Evolutionary conservation across 179 eudicot species (phyloP), one percentile per base, ranked within the genome.

Genomic region (Silene coronaria): DNA sequence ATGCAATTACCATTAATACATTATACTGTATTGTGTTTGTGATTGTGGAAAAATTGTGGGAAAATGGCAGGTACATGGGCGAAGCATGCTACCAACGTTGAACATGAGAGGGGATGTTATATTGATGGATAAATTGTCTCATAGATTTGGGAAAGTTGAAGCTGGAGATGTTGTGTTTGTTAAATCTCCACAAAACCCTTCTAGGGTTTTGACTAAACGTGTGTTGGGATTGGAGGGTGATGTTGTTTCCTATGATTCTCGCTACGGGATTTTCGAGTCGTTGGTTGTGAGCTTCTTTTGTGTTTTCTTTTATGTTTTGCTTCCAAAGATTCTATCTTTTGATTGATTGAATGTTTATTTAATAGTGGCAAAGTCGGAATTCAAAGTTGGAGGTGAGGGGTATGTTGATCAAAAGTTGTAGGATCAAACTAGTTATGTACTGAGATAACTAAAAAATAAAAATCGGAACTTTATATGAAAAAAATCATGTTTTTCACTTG

Each of bases 61-160:
- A 38, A 53, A 1, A 72, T 76, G 27, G 10, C 83, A 92, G 97
- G 98, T 88, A 8, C 83, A 90, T 64, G 98, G 98, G 30, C 90
- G 93, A 27, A 93, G 98, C 68, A 93, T 93, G 97, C 82, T 93
- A 7, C 98, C 97, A 9, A 93, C 98, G 7, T 74, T 93, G 80
- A 93, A 93, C 65, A 42, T 84, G 79, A 82, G 90, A 68, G 97
- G 98, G 13, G 98, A 93, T 75, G 98, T 93, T 12, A 46, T 91
- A 16, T 70, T 93, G 71, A 77, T 86, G 16, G 97, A 93, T 55
- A 79, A 81, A 24, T 53, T 88, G 21, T 87, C 97, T 21, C 88
- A 85, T 68, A 84, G 86, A 73, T 58, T 91, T 5, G 91, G 91
- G 51, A 86, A 72, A 46, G 82, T 93, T 10, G 85, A 79, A 11